A percentile compares a stretch with the other conserved stretches of the same genome.
phyloP scores from a whole-genome alignment of 2,329 filamentous ascomycete species.

The Talaromyces amestolkiae region DNA sequence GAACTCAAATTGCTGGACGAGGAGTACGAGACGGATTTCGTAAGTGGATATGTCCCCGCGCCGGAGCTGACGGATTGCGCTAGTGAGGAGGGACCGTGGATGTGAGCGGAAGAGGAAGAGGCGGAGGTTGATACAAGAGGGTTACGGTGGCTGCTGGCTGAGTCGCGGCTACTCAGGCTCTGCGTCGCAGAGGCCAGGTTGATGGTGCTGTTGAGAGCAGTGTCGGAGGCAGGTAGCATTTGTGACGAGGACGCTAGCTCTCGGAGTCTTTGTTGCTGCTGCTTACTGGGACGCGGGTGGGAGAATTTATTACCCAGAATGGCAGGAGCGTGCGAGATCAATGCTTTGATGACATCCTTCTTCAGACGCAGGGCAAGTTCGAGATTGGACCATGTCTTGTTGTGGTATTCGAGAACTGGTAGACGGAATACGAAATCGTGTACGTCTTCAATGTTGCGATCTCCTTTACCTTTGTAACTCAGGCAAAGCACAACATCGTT shows the following conservation, averaged over 20 bases:
- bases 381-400: slow-evolving; percentile 98
- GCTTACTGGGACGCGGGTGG: slow-evolving; percentile 76
- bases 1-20: slow-evolving; percentile 31
- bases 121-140: slow-evolving; percentile 22
- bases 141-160: slow-evolving; percentile 33
- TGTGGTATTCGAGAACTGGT: slow-evolving; percentile 90
- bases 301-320: slow-evolving; percentile 98
- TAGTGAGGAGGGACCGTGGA: slow-evolving; percentile 24
- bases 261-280: slow-evolving; percentile 73
- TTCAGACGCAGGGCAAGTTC: slow-evolving; percentile 90
- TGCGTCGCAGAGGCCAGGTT: slow-evolving; percentile 27
- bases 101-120: slow-evolving; percentile 19
- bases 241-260: slow-evolving; percentile 79
- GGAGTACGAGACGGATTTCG: slow-evolving; percentile 34
- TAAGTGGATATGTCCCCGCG: slow-evolving; percentile 36
- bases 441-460: slow-evolving; percentile 93
- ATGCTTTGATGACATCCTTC: slow-evolving; percentile 86
- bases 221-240: slow-evolving; percentile 44
- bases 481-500: slow-evolving; percentile 92
- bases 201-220: slow-evolving; percentile 19
- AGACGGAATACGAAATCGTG: slow-evolving; percentile 97
- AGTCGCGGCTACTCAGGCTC: slow-evolving; percentile 39
- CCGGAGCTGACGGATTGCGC: slow-evolving; percentile 36
- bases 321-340: slow-evolving; percentile 92
- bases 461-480: slow-evolving; percentile 93